phyloP scores from a whole-genome alignment of 441 rosid species.

The Populus hybrid region DNA sequence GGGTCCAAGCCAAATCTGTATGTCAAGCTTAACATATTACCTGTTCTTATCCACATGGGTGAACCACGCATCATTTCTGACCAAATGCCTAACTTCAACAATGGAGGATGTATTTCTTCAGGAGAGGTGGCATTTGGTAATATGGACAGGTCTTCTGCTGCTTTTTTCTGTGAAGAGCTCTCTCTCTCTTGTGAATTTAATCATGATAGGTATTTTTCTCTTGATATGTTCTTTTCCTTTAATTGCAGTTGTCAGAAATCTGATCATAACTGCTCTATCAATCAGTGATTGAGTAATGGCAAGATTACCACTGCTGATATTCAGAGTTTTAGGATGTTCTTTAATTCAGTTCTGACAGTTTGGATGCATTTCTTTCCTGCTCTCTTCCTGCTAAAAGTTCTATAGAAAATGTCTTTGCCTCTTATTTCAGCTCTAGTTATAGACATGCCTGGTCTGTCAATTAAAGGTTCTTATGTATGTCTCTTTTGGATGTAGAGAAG shows the following conservation, averaged over 20 bases:
- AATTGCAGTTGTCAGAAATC: slow-evolving; percentile 7
- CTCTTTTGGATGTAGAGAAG: slow-evolving; percentile 55
- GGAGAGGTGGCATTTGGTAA: slow-evolving; percentile 41
- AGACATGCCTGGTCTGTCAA: slow-evolving; percentile 12
- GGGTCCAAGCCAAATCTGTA: slow-evolving; percentile 66
- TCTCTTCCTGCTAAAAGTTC: background rate
- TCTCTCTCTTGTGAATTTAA: slow-evolving; percentile 84
- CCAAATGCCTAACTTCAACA: slow-evolving; percentile 41
- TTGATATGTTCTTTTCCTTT: slow-evolving; percentile 4
- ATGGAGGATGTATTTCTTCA: slow-evolving; percentile 40
- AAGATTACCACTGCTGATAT: background rate
- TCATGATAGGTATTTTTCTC: slow-evolving; percentile 67
- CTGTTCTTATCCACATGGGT: slow-evolving; percentile 59
- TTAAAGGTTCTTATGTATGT: slow-evolving; percentile 16
- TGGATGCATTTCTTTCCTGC: background rate
- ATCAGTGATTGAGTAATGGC: background rate
- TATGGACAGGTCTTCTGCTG: slow-evolving; percentile 60
- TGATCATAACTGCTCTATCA: background rate
- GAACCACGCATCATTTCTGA: slow-evolving; percentile 59
- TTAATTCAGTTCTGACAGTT: background rate
- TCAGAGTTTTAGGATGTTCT: background rate
- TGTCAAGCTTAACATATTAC: slow-evolving; percentile 70
- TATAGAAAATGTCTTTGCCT: background rate
- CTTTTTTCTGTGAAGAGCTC: slow-evolving; percentile 76
- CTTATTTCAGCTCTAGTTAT: slow-evolving; percentile 1